phyloP scores from a whole-genome alignment of 352 stramenopile genomes.

The Thalassiosira mediterranea region DNA sequence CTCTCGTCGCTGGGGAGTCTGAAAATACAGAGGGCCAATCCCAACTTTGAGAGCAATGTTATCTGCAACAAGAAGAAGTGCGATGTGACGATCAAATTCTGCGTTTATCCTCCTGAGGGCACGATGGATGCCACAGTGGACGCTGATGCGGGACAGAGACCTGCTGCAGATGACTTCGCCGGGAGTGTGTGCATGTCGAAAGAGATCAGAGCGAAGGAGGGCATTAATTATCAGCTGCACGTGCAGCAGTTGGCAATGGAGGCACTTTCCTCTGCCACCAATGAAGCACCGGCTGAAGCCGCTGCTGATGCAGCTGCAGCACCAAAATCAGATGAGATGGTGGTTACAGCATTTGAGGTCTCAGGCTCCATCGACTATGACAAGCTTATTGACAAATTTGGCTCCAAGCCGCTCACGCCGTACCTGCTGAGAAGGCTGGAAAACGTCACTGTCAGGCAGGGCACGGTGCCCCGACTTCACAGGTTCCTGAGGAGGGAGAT shows the following conservation, averaged over 20 bases:
- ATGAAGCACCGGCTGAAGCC: slow-evolving; percentile 10
- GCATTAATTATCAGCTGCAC: slow-evolving; percentile 29
- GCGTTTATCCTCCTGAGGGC: slow-evolving; percentile 24
- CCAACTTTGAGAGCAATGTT: slow-evolving; percentile 29
- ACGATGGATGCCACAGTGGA: not conserved
- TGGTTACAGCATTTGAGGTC: slow-evolving; percentile 82
- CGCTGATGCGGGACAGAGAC: not conserved
- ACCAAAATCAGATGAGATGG: slow-evolving; percentile 65
- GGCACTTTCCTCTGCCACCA: slow-evolving; percentile 1
- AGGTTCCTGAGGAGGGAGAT: slow-evolving; percentile 97
- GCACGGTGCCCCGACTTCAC: slow-evolving; percentile 84
- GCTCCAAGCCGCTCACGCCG: slow-evolving; percentile 92
- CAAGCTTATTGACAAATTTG: slow-evolving; percentile 98
- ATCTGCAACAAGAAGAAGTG: slow-evolving; percentile 57
- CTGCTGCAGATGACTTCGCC: slow-evolving; percentile 10
- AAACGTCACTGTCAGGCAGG: slow-evolving; percentile 89
- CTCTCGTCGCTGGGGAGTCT: slow-evolving; percentile 11
- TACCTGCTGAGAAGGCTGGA: slow-evolving; percentile 95
- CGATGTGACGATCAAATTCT: slow-evolving; percentile 73
- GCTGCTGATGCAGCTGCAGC: not conserved
- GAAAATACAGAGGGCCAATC: slow-evolving; percentile 38
- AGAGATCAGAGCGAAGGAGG: slow-evolving; percentile 34
- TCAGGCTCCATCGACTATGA: slow-evolving; percentile 98
- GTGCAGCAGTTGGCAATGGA: slow-evolving; percentile 28
- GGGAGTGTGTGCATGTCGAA: slow-evolving; percentile 32